Base-by-base conservation (phyloP, 306 rosid genomes). In the Gynostemma pentaphyllum region DNA sequence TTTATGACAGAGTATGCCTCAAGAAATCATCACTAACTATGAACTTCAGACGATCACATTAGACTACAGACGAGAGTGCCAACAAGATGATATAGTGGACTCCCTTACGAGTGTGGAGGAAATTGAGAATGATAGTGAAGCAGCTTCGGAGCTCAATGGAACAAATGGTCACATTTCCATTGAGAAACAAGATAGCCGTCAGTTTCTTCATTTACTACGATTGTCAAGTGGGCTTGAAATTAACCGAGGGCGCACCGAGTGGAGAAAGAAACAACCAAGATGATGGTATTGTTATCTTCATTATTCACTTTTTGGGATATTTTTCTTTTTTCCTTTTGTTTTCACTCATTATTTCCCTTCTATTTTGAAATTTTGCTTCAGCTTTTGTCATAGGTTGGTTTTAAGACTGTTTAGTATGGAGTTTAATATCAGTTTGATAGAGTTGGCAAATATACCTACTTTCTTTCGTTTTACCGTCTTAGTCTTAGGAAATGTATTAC, bases 21-120 rank as follows among this genome's bases (percentile, higher is more conserved):
- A 88, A 81, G 94, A 92, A 81, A 65, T 82, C 81, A 88, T 92
- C 44, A 95, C 82, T 51, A 80, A 67, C 81, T 77, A 84, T 69
- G 96, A 86, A 79, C 74, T 92, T 69, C 94, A 84, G 64, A 84
- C 94, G 46, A 81, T 92, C 57, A 92, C 96, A 50, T 75, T 88
- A 75, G 99, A 92, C 83, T 92, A 92, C 73, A 86, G 99, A 80
- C 78, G 99, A 51, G 95, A 88, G 67, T 92, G 96, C 67, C 96
- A 87, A 84, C 94, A 70, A 19, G 69, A 76, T 13, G 99, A 82
- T 65, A 15, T 78, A 1, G 99, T 92, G 10, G 95, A 92, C 76
- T 92, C 90, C 22, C 96, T 92, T 49, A 82, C 94, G 1, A 79
- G 83, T 42, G 75, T 40, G 71, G 96, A 88, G 78, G 50, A 56